These are phyloP conservation scores for Melastoma candidum DNA, from an alignment of 441 rosid species.

Conservation along the genomic window DNA sequence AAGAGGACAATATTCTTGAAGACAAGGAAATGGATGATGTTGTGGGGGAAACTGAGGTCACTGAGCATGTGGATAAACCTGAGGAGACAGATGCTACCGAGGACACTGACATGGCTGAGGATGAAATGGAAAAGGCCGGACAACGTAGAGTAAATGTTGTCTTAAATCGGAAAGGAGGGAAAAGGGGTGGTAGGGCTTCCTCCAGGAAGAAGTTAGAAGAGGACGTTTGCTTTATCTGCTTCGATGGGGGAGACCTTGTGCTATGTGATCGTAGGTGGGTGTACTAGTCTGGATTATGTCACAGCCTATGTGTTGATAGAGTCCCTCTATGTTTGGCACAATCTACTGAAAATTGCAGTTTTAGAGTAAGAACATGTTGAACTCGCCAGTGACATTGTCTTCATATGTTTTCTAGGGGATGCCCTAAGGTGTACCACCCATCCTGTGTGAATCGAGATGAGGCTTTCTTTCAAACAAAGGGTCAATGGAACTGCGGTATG, in stretches of 20 bases:
- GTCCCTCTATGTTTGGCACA: constrained; percentile 6
- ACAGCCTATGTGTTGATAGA: constrained; percentile 4
- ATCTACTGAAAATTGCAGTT: constrained; percentile 10
- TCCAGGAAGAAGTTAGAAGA: constrained; percentile 72
- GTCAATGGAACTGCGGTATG: constrained; percentile 96
- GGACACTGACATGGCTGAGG: constrained; percentile 19
- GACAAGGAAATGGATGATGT: not conserved
- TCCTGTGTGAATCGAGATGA: constrained; percentile 82
- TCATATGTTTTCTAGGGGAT: constrained; percentile 49
- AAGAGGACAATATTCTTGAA: not conserved
- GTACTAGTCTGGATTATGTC: not conserved
- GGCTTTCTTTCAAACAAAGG: constrained; percentile 71
- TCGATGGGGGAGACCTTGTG: constrained; percentile 91
- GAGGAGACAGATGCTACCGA: constrained; percentile 16
- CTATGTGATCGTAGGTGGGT: constrained; percentile 92
- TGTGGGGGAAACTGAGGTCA: constrained; percentile 9
- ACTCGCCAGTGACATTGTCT: constrained; percentile 2
- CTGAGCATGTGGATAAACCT: constrained; percentile 27
- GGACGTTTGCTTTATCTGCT: constrained; percentile 96
- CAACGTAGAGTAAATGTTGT: constrained; percentile 38
- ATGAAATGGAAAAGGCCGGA: constrained; percentile 24
- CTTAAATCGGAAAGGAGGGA: constrained; percentile 73
- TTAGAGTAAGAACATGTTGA: constrained; percentile 6
- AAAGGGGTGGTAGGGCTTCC: constrained; percentile 34
- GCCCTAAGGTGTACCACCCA: constrained; percentile 95